A percentile compares a stretch with the other conserved stretches of the same genome.
Evolutionary conservation across 805 yeast species (phyloP).

Genomic region (Candida xiaguanensis): DNA sequence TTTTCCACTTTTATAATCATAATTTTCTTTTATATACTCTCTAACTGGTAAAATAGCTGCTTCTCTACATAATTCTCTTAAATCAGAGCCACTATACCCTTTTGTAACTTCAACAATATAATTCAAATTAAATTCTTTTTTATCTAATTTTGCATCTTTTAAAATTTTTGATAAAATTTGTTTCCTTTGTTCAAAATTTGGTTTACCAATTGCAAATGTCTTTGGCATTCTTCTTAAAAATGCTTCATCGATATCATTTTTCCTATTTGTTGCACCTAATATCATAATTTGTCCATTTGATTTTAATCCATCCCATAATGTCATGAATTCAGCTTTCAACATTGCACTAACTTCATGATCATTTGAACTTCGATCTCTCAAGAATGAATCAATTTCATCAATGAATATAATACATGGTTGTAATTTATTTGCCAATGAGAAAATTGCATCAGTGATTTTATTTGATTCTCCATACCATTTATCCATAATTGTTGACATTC

Average conservation of each 20-base stretch:
- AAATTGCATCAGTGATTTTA: conserved; percentile 89
- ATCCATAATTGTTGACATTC: conserved; percentile 93
- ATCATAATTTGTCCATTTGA: conserved; percentile 79
- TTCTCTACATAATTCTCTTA: conserved; percentile 86
- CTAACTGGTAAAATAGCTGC: conserved; percentile 89
- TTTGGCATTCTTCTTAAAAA: conserved; percentile 92
- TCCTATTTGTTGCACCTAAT: conserved; percentile 93
- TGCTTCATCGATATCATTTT: conserved; percentile 87
- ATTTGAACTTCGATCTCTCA: conserved; percentile 74
- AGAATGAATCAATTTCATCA: conserved; percentile 93
- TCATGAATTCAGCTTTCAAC: conserved; percentile 95
- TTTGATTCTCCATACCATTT: conserved; percentile 98
- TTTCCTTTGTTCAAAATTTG: conserved; percentile 61
- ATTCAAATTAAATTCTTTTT: conserved; percentile 52
- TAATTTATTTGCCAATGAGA: conserved; percentile 81
- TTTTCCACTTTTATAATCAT: conserved; percentile 45
- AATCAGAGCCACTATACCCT: conserved; percentile 80
- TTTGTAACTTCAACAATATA: conserved; percentile 59
- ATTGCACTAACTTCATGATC: conserved; percentile 97
- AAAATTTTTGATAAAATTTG: conserved; percentile 70
- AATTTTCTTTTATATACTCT: conserved; percentile 69
- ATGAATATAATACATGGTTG: conserved; percentile 94
- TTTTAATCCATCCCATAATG: conserved; percentile 90
- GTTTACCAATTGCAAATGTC: conserved; percentile 73
- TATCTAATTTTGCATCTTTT: conserved; percentile 59